Conservation (phyloP, 2,329 filamentous ascomycete genomes). For the Ophiostoma triangulosporum region DNA sequence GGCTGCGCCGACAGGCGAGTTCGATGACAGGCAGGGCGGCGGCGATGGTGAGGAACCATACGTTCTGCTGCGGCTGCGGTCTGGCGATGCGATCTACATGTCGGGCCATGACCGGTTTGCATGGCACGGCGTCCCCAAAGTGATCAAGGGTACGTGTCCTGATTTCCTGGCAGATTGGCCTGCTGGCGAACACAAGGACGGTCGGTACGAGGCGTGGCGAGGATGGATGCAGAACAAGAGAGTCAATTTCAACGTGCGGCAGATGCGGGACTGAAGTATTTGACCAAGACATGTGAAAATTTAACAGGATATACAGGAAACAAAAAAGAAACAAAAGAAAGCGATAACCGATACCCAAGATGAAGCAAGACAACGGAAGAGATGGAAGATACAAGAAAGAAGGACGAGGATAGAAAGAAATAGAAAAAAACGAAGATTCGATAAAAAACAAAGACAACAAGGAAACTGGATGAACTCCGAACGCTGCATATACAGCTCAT, state of each 20-base stretch:
- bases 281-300: background rate
- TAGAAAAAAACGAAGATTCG: too few relatives aligned
- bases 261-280: slow-evolving; percentile 52
- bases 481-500: too few relatives aligned
- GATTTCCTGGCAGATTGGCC: slow-evolving; percentile 65
- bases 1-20: slow-evolving; percentile 44
- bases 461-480: too few relatives aligned
- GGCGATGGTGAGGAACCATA: slow-evolving; percentile 27
- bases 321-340: background rate
- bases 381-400: background rate
- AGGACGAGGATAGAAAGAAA: background rate
- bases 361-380: background rate
- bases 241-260: slow-evolving; percentile 83
- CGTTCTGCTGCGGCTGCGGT: slow-evolving; percentile 54
- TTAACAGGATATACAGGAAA: background rate
- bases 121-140: slow-evolving; percentile 90
- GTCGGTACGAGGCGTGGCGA: slow-evolving; percentile 52
- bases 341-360: background rate
- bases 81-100: slow-evolving; percentile 89
- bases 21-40: slow-evolving; percentile 5
- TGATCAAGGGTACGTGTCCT: slow-evolving; percentile 69
- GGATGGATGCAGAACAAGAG: slow-evolving; percentile 84
- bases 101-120: slow-evolving; percentile 66
- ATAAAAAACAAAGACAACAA: too few relatives aligned
- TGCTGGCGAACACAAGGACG: slow-evolving; percentile 25